A percentile compares a stretch with the other conserved stretches of the same genome.
Evolutionary conservation across 2,329 filamentous ascomycete genomes (phyloP).

Genomic region (Penicillium sp.): DNA sequence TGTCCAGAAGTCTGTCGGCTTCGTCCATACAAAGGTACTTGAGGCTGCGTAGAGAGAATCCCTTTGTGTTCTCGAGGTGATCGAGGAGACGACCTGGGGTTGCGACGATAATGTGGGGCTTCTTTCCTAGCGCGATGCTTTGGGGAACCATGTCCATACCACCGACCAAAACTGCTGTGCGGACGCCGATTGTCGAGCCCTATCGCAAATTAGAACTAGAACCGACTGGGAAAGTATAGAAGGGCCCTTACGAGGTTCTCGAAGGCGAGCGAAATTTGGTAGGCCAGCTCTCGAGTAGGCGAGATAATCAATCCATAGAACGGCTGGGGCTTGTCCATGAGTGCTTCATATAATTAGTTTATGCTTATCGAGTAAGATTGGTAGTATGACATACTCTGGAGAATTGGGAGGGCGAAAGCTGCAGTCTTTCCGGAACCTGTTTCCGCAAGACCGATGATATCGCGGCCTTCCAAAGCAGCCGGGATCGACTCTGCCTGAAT

Average conservation of each 20-base stretch:
- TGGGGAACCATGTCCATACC: constrained; percentile 96
- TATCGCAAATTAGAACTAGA: background rate
- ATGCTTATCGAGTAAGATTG: background rate
- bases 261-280: constrained; percentile 85
- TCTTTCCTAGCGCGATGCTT: constrained; percentile 87
- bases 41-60: constrained; percentile 78
- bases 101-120: constrained; percentile 89
- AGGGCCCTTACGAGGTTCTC: constrained; percentile 68
- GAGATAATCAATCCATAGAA: constrained; percentile 88
- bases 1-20: constrained; percentile 83
- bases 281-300: constrained; percentile 88
- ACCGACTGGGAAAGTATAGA: background rate
- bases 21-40: constrained; percentile 96
- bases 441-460: constrained; percentile 91
- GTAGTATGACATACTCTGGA: constrained; percentile 58
- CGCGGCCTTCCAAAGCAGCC: constrained; percentile 72
- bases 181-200: constrained; percentile 76
- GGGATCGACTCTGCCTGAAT: constrained; percentile 89
- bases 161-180: constrained; percentile 82
- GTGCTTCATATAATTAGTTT: constrained; percentile 43
- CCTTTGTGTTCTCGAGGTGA: constrained; percentile 94
- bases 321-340: constrained; percentile 83
- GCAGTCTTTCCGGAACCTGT: constrained; percentile 96
- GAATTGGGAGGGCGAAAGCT: constrained; percentile 88
- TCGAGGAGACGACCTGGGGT: constrained; percentile 88